Evolutionary conservation across 352 stramenopile genomes (phyloP), one percentile per base, ranked within the genome.

Genomic region (Globisporangium apiculatum): DNA sequence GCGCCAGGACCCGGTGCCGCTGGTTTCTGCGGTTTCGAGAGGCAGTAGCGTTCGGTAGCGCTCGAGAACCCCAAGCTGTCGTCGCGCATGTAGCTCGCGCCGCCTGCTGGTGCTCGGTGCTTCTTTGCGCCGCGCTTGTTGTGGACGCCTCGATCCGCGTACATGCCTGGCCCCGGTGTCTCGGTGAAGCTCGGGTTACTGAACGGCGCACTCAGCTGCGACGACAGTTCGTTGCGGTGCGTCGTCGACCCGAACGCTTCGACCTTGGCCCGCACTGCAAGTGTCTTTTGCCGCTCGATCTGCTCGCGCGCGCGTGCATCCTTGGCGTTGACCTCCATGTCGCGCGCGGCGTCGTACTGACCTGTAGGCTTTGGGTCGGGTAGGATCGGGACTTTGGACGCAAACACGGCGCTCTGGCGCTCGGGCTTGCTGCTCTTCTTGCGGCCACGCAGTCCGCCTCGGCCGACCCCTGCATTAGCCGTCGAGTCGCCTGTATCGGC

Each of bases 201-300:
- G 58, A 73, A 87, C 7, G 79, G 77, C 5, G 76, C 75, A 38
- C 64, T 58, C n/a, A 87, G 64, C 60, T 88, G 81, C 15, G 71
- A 79, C 5, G 67, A 71, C 41, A 91, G 60, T 37, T 86, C 65
- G 0, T 73, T 71, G 12, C 82, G 75, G 24, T 65, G 62, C 1
- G 79, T 86, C 4, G 77, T 87, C 7, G 82, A 91, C 6, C 82
- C 82, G 60, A 91, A 91, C n/a, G 77, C 68, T 52, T 89, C 71
- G 11, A 79, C 73, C 56, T 77, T 83, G 36, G 48, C 60, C 54
- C 50, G 63, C 15, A 61, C 43, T 24, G 57, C 60, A 48, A 51
- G 60, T 38, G 57, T 53, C 53, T 66, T 69, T 37, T 63, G 59
- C 35, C 64, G 55, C 49, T 68, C 68, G 15, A 68, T 61, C 8